Percentiles rank a stretch among this genome's conserved stretches.
phyloP scores from a whole-genome alignment of 1,139 yeast genomes.

The Blastobotrys persicus region DNA sequence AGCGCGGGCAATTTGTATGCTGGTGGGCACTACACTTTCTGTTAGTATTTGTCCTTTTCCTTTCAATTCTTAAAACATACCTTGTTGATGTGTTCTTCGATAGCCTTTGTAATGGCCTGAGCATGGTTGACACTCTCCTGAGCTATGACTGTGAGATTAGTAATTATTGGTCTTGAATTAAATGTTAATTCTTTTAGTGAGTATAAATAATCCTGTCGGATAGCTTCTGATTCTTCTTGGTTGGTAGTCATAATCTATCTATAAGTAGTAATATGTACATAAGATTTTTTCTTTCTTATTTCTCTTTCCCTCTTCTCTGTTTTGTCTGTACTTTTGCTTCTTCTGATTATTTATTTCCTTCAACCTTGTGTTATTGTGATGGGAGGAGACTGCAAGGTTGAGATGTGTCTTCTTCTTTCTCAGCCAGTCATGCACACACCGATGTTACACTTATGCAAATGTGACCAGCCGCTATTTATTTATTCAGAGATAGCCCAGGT shows the following conservation, averaged over 20 bases:
- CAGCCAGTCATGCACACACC: not conserved
- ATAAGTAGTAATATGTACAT: not conserved
- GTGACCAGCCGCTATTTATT: not conserved
- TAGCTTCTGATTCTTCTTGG: conserved; percentile 39
- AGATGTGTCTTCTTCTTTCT: not conserved
- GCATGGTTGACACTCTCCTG: conserved; percentile 78
- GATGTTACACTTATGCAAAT: not conserved
- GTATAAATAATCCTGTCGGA: conserved; percentile 62
- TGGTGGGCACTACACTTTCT: conserved; percentile 52
- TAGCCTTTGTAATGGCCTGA: conserved; percentile 69
- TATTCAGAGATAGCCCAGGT: too few relatives aligned
- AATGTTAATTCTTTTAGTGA: conserved; percentile 76
- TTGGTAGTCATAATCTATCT: conserved; percentile 13
- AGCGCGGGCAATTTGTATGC: conserved; percentile 78
- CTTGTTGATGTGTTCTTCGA: conserved; percentile 62
- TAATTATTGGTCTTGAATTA: conserved; percentile 87
- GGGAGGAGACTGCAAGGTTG: not conserved
- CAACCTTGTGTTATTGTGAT: not conserved
- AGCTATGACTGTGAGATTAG: conserved; percentile 81
- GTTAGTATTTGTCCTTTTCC: not conserved
- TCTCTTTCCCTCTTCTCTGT: not conserved
- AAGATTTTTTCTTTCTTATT: not conserved
- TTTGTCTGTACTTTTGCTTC: not conserved
- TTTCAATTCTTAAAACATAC: conserved; percentile 36
- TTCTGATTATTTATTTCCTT: too few relatives aligned